Evolutionary conservation across 1,284 basidiomycete species (phyloP).

Genomic region (Malassezia restricta): DNA sequence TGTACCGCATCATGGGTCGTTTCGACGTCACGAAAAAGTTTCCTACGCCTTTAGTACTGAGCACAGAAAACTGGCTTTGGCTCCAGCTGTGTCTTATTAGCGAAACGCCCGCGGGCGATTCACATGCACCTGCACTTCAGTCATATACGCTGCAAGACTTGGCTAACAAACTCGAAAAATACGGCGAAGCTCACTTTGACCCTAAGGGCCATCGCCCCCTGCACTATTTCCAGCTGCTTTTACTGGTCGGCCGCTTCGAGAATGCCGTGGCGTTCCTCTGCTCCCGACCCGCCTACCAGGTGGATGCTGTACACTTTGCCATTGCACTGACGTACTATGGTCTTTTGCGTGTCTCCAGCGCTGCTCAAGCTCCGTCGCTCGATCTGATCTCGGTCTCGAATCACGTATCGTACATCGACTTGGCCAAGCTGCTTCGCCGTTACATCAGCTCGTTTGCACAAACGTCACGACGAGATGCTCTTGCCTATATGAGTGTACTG

Average conservation of each 20-base stretch:
- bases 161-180: conserved; percentile 61
- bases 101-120: conserved; percentile 42
- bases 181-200: conserved; percentile 80
- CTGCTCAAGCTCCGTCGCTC: conserved; percentile 62
- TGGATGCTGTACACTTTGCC: conserved; percentile 88
- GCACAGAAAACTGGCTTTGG: conserved; percentile 98
- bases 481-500: conserved; percentile 89
- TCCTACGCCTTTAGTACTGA: conserved; percentile 70
- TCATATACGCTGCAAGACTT: conserved; percentile 65
- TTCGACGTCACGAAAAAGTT: conserved; percentile 72
- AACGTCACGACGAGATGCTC: conserved; percentile 77
- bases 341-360: conserved; percentile 66
- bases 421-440: conserved; percentile 76
- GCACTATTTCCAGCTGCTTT: conserved; percentile 75
- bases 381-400: conserved; percentile 21
- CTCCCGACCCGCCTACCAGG: conserved; percentile 72
- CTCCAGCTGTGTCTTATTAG: conserved; percentile 70
- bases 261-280: conserved; percentile 80
- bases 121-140: conserved; percentile 43
- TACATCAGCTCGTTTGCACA: conserved; percentile 83
- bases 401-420: conserved; percentile 51
- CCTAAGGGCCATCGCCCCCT: conserved; percentile 56
- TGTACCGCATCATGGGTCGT: conserved; percentile 90
- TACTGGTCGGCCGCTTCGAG: conserved; percentile 90
- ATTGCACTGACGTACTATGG: conserved; percentile 89